These are phyloP conservation scores for Xylariomycetidae sp. DNA, from an alignment of 2,329 filamentous ascomycete genomes.

Conservation along the genomic window DNA sequence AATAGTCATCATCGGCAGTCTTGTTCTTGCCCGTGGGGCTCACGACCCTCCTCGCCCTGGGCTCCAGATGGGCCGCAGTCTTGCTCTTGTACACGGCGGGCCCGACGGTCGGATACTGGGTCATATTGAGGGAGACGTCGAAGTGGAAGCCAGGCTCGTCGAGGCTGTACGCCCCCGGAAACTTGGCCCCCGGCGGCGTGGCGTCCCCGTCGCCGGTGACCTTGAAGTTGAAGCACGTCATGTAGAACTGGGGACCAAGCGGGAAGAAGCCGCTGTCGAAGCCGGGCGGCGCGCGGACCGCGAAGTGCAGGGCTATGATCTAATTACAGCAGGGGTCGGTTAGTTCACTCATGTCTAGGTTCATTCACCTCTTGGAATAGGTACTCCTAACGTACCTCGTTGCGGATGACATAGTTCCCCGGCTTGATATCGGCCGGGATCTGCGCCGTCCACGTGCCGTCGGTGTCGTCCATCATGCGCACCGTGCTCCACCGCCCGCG, in stretches of 20 bases:
- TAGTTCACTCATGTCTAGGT: too few relatives aligned
- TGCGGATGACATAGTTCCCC: neutral
- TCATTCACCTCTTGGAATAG: too few relatives aligned
- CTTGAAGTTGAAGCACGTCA: constrained; percentile 2
- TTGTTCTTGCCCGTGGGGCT: constrained; percentile 1
- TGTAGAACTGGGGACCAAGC: constrained; percentile 1
- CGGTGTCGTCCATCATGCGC: neutral
- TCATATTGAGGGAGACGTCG: neutral
- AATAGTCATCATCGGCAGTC: neutral
- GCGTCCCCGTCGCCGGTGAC: neutral
- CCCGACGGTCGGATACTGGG: neutral
- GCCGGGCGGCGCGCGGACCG: neutral
- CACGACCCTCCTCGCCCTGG: neutral
- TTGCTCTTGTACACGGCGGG: neutral
- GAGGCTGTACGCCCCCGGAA: neutral
- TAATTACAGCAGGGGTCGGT: too few relatives aligned
- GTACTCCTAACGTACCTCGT: neutral
- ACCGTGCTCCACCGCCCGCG: neutral
- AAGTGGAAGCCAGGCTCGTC: constrained; percentile 1
- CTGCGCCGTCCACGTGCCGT: constrained; percentile 1
- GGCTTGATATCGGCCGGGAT: constrained; percentile 1
- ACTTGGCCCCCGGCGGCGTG: neutral
- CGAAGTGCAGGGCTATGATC: constrained; percentile 1
- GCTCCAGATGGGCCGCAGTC: neutral
- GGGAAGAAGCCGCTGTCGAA: neutral